A percentile compares a stretch with the other conserved stretches of the same genome.
These are phyloP conservation scores for Pythium pectinolyticum DNA, from an alignment of 352 stramenopile species.

Conservation along the genomic window DNA sequence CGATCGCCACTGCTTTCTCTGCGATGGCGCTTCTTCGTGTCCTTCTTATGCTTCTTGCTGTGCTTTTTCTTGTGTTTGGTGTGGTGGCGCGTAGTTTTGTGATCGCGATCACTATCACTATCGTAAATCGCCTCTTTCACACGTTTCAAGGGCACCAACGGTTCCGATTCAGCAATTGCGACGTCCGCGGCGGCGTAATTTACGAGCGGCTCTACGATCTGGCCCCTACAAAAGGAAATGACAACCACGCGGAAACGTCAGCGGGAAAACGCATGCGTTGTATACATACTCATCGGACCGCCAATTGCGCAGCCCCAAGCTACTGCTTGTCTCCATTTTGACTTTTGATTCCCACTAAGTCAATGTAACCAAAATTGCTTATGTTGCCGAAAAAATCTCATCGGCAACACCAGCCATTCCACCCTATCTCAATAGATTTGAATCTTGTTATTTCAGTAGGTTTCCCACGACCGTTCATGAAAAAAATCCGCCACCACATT, in stretches of 20 bases:
- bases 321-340: too few species aligned
- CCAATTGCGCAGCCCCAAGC: constrained; percentile 38
- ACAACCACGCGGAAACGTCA: neutral
- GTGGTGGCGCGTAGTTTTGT: neutral
- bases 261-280: neutral
- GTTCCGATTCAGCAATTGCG: neutral
- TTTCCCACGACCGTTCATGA: neutral
- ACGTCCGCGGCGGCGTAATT: constrained; percentile 20
- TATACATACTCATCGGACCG: constrained; percentile 19
- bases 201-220: constrained; percentile 32
- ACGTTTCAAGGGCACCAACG: neutral
- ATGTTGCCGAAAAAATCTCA: neutral
- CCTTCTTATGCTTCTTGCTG: constrained; percentile 29
- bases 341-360: neutral
- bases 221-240: constrained; percentile 19
- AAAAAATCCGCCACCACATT: neutral
- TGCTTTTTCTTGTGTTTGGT: constrained; percentile 34
- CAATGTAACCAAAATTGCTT: neutral
- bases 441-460: too few species aligned
- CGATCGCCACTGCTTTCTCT: neutral
- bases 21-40: neutral
- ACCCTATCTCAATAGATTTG: neutral
- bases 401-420: neutral
- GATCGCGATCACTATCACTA: neutral
- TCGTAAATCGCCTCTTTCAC: neutral